A percentile compares a stretch with the other conserved stretches of the same genome.
Conservation (phyloP, 2,329 filamentous ascomycete species). For the Aspergillus oerlinghausenensis region DNA sequence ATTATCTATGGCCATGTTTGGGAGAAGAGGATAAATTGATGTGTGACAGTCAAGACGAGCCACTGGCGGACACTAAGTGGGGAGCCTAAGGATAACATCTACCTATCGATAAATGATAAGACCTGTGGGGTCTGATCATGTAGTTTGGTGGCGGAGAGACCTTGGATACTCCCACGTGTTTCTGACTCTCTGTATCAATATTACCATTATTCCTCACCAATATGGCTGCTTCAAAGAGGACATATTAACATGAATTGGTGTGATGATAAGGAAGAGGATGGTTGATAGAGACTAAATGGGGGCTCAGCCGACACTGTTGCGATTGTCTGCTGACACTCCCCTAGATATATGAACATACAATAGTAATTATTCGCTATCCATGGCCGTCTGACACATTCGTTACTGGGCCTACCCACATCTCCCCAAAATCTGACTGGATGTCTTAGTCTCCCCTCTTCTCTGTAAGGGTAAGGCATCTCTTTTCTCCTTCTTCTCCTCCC, state of each 20-base stretch:
- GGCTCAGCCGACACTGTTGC: not conserved
- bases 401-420: not conserved
- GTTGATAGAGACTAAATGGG: not conserved
- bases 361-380: not conserved
- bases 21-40: not conserved
- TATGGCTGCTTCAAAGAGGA: not conserved
- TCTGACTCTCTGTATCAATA: not conserved
- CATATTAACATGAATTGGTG: not conserved
- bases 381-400: not conserved
- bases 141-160: not conserved
- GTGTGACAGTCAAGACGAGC: not conserved
- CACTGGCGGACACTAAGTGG: not conserved
- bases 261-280: not conserved
- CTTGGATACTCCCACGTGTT: too few species aligned
- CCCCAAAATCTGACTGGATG: not conserved
- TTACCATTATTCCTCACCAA: not conserved
- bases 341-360: not conserved
- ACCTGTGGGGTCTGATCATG: not conserved
- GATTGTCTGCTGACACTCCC: not conserved
- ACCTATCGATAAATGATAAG: not conserved
- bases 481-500: not conserved
- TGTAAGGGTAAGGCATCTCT: not conserved
- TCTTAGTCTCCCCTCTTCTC: not conserved
- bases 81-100: too few species aligned
- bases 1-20: not conserved